phyloP scores from a whole-genome alignment of 148 eudicot species.

The Fallopia convolvulus region DNA sequence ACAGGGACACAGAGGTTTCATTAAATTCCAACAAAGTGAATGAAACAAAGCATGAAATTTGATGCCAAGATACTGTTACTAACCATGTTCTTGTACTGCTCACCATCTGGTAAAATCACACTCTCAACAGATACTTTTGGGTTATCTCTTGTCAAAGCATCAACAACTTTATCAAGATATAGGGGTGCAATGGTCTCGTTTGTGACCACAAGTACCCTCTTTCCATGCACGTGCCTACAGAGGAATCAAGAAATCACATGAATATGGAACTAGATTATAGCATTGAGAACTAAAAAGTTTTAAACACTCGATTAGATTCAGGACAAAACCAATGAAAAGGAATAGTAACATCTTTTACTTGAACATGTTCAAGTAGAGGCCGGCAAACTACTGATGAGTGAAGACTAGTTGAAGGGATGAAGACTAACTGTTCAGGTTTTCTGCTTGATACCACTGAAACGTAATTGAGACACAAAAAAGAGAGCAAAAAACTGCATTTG shows the following conservation, averaged over 20 bases:
- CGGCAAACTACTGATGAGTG: too few species aligned
- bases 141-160: slow-evolving; percentile 69
- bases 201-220: slow-evolving; percentile 88
- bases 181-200: slow-evolving; percentile 86
- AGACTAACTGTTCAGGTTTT: background rate
- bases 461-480: background rate
- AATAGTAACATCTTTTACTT: background rate
- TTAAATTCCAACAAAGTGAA: slow-evolving; percentile 9
- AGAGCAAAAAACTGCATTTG: background rate
- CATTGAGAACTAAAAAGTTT: background rate
- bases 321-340: background rate
- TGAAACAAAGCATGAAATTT: background rate
- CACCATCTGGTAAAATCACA: slow-evolving; percentile 92
- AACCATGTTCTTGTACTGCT: slow-evolving; percentile 90
- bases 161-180: slow-evolving; percentile 85
- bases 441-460: background rate
- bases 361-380: too few species aligned
- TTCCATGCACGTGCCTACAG: slow-evolving; percentile 88
- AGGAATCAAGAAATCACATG: slow-evolving; percentile 4
- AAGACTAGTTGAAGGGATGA: background rate
- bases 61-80: slow-evolving; percentile 29
- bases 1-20: background rate
- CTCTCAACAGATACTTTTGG: slow-evolving; percentile 73
- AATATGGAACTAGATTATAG: background rate
- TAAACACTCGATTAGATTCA: background rate